phyloP scores from a whole-genome alignment of 2,329 filamentous ascomycete species.

The Pyricularia sp. region DNA sequence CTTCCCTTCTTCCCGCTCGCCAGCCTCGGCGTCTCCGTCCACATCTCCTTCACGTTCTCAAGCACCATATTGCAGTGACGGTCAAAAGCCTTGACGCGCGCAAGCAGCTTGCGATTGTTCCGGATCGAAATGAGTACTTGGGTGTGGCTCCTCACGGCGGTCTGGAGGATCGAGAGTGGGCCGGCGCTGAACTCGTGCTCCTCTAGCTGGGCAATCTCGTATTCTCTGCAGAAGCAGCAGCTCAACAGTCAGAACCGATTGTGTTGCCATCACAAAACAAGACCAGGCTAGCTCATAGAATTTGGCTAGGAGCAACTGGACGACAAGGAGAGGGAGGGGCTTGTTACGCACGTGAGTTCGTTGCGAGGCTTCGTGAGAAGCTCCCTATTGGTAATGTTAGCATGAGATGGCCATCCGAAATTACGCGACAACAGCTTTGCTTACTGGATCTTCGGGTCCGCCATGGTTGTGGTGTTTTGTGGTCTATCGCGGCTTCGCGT shows the following conservation, averaged over 20 bases:
- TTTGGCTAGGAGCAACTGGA: not conserved
- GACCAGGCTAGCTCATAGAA: not conserved
- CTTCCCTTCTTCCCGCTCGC: conserved; percentile 78
- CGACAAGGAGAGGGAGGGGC: conserved; percentile 5
- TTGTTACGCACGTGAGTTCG: conserved; percentile 71
- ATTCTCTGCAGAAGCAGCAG: conserved; percentile 52
- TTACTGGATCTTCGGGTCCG: conserved; percentile 62
- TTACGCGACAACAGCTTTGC: conserved; percentile 14
- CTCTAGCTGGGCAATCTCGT: conserved; percentile 65
- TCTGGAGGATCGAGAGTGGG: conserved; percentile 81
- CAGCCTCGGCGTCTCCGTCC: conserved; percentile 82
- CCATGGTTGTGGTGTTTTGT: conserved; percentile 30
- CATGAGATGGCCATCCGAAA: conserved; percentile 16
- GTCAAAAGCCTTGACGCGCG: conserved; percentile 96
- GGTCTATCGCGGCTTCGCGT: not conserved
- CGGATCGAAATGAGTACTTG: conserved; percentile 96
- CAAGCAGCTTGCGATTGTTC: conserved; percentile 95
- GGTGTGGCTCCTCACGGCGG: conserved; percentile 83
- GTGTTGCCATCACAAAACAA: not conserved
- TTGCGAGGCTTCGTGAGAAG: conserved; percentile 77
- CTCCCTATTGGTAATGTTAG: conserved; percentile 45
- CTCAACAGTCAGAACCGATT: conserved; percentile 7
- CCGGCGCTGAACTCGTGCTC: conserved; percentile 43
- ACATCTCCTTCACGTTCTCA: conserved; percentile 93
- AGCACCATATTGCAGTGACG: conserved; percentile 98